Base-by-base conservation (phyloP, 306 rosid species). In the Malus sieversii region DNA sequence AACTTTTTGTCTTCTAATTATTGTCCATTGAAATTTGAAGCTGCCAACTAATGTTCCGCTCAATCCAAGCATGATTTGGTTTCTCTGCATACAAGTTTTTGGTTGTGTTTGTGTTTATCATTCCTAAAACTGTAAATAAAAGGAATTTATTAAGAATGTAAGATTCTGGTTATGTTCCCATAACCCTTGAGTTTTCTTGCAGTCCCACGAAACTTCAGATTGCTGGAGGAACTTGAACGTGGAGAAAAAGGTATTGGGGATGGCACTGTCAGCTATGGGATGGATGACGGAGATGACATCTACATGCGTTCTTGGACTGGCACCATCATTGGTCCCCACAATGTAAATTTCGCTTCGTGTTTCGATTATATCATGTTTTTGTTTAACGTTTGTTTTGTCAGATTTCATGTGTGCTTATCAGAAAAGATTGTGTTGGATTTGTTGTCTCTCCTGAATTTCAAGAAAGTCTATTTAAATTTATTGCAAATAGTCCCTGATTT, bases 281-380 rank as follows among this genome's bases (percentile, higher is more conserved):
- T 96, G 99, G 99, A 96, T 30, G 99, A 96, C 9, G 98, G 99
- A 61, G 99, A 96, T 77, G 99, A 96, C 83, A 96, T 96, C 81
- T 92, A 90, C 88, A 96, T 96, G 99, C 85, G 85, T 68, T 82
- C 85, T 66, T 82, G 85, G 85, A 82, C 85, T 67, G 85, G 85
- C 67, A 82, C 99, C 84, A 78, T 96, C 48, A 96, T 96, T 80
- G 99, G 99, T 63, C 99, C 99, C 71, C 99, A 96, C 75, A 96
- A 96, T 88, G 99, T 96, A 92, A 84, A 73, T 68, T 32, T 45
- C 30, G 32, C 42, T 44, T 69, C 5, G 72, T 42, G 33, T 57
- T 40, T 70, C 15, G 25, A 15, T 63, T 3, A 45, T 32, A 20
- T 8, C 35, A 11, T 66, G 42, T 71, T 23, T 27, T 35, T 14